Evolutionary conservation across 2,329 filamentous ascomycete genomes (phyloP).

Genomic region (Scedosporium apiospermum): DNA sequence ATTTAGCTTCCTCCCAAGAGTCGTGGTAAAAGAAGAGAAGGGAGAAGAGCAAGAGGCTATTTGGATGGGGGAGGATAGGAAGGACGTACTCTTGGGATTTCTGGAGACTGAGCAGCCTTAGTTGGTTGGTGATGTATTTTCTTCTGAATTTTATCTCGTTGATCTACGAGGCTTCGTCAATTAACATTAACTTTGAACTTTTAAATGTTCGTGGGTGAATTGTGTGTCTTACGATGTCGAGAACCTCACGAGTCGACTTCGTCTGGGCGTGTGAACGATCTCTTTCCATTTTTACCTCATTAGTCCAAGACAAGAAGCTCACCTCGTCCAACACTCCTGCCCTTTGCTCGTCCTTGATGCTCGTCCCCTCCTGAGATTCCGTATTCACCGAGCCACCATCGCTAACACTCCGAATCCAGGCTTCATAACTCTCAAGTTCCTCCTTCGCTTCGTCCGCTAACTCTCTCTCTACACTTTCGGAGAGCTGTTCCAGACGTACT

Average conservation of each 20-base stretch:
- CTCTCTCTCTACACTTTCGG: not conserved
- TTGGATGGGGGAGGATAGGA: not conserved
- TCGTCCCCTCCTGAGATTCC: no score
- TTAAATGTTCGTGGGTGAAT: not conserved
- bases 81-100: not conserved
- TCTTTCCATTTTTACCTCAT: no score
- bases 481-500: not conserved
- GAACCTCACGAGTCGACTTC: not conserved
- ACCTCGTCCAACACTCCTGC: no score
- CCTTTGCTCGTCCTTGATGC: no score
- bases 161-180: not conserved
- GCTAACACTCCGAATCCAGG: no score
- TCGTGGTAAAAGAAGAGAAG: not conserved
- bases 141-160: not conserved
- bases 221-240: not conserved
- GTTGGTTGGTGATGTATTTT: conserved; percentile 3
- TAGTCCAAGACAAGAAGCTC: no score
- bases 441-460: not conserved
- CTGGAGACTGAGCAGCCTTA: not conserved
- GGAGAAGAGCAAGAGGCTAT: not conserved
- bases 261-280: no score
- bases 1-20: not conserved
- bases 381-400: no score
- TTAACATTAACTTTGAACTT: not conserved
- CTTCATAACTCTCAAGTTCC: not conserved